Conservation (phyloP, 176 grass and related monocot genomes). For the Ensete ventricosum region DNA sequence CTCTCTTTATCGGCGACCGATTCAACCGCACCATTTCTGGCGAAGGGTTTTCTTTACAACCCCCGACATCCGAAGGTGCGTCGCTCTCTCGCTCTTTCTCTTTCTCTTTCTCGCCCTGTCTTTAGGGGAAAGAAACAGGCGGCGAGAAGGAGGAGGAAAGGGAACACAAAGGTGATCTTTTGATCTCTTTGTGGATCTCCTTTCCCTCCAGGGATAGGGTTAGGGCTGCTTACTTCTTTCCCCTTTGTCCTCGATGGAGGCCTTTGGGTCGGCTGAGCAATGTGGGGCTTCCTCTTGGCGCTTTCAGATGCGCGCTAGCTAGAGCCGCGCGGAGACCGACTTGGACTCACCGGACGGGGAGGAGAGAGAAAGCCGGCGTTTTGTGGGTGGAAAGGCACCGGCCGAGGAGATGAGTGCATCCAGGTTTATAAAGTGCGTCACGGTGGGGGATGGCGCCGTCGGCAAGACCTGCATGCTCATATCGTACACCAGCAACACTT, state of each 20-base stretch:
- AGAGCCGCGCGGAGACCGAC: neutral
- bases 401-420: neutral
- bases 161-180: neutral
- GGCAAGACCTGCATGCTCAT: constrained; percentile 17
- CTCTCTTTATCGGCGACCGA: neutral
- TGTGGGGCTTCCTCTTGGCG: constrained; percentile 2
- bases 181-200: constrained; percentile 8
- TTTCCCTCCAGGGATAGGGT: neutral
- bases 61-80: neutral
- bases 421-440: constrained; percentile 17
- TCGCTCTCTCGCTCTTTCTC: neutral
- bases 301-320: constrained; percentile 8
- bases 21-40: constrained; percentile 7
- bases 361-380: neutral
- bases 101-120: neutral
- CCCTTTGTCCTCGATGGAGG: constrained; percentile 2
- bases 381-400: neutral
- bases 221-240: neutral
- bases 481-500: constrained; percentile 17
- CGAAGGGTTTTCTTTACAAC: neutral
- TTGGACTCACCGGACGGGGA: neutral
- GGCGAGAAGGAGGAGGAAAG: neutral
- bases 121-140: neutral
- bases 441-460: constrained; percentile 13
- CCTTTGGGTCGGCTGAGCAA: neutral